Evolutionary conservation across 2,329 filamentous ascomycete genomes (phyloP).

Genomic region (Alternaria arborescens): DNA sequence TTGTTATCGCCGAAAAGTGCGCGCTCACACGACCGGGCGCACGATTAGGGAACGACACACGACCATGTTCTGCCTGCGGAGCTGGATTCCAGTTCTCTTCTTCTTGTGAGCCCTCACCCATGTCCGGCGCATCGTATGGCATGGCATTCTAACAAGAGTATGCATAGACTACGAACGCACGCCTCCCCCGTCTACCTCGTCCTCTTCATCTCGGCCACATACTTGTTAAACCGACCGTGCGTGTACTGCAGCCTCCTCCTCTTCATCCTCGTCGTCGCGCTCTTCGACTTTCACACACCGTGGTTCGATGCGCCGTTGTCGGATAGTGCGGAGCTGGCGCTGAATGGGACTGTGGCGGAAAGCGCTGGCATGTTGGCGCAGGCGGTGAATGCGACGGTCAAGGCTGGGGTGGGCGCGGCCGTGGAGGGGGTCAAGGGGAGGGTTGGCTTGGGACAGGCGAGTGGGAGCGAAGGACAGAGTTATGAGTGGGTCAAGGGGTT

Average conservation of each 20-base stretch:
- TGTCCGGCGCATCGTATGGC: background rate
- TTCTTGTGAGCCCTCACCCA: constrained; percentile 55
- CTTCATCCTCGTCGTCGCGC: constrained; percentile 91
- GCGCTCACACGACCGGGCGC: constrained; percentile 7
- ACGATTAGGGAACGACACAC: constrained; percentile 6
- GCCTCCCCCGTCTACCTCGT: constrained; percentile 60
- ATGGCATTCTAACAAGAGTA: background rate
- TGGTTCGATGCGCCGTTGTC: constrained; percentile 84
- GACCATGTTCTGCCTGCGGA: constrained; percentile 72
- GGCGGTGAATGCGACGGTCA: constrained; percentile 65
- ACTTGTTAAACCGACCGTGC: constrained; percentile 95
- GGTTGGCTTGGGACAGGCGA: constrained; percentile 47
- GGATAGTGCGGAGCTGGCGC: constrained; percentile 41
- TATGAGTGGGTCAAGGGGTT: constrained; percentile 83
- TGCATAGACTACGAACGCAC: constrained; percentile 51
- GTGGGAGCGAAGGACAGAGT: constrained; percentile 71
- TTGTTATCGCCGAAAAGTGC: background rate
- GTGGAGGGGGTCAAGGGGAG: constrained; percentile 42
- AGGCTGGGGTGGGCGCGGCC: constrained; percentile 39
- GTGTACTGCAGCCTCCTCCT: constrained; percentile 98
- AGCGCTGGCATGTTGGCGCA: constrained; percentile 74
- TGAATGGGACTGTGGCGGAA: constrained; percentile 47
- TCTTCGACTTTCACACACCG: constrained; percentile 90
- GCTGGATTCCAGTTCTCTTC: constrained; percentile 61
- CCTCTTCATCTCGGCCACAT: constrained; percentile 79